These are phyloP conservation scores for Umbelopsis isabellina DNA, from an alignment of 192 early-diverging fungal genomes.

Conservation along the genomic window DNA sequence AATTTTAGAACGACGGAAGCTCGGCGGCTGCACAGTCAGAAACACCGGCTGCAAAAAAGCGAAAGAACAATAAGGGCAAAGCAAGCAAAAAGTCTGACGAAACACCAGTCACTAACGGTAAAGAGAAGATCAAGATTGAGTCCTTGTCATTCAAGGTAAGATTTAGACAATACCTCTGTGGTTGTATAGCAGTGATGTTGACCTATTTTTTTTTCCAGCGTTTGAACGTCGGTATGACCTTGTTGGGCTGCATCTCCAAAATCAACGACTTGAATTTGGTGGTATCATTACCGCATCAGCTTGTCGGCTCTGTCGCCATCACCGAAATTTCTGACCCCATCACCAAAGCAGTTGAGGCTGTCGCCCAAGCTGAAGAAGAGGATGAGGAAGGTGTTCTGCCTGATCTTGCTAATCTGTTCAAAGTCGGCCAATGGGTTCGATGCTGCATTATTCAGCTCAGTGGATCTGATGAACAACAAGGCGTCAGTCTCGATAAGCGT, in stretches of 20 bases:
- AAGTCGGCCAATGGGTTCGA: slow-evolving; percentile 83
- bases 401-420: slow-evolving; percentile 68
- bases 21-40: slow-evolving; percentile 41
- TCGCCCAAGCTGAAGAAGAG: slow-evolving; percentile 62
- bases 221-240: slow-evolving; percentile 70
- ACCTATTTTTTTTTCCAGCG: slow-evolving; percentile 44
- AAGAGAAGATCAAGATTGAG: slow-evolving; percentile 38
- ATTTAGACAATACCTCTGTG: background rate
- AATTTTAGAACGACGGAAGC: slow-evolving; percentile 1
- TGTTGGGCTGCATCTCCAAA: slow-evolving; percentile 78
- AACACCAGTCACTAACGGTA: slow-evolving; percentile 34
- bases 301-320: slow-evolving; percentile 83
- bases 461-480: slow-evolving; percentile 32
- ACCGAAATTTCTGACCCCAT: slow-evolving; percentile 83
- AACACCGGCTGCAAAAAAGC: slow-evolving; percentile 62
- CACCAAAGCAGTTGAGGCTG: slow-evolving; percentile 70
- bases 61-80: slow-evolving; percentile 44
- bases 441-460: slow-evolving; percentile 69
- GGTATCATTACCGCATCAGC: slow-evolving; percentile 84
- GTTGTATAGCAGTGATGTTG: background rate
- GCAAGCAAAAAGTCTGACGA: slow-evolving; percentile 46
- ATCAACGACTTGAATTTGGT: slow-evolving; percentile 83
- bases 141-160: slow-evolving; percentile 64
- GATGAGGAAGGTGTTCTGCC: slow-evolving; percentile 62
- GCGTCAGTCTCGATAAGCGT: slow-evolving; percentile 32